Evolutionary conservation across 768 basidiomycete genomes (phyloP), one percentile per base, ranked within the genome.

Genomic region (Austroboletus eburneus): DNA sequence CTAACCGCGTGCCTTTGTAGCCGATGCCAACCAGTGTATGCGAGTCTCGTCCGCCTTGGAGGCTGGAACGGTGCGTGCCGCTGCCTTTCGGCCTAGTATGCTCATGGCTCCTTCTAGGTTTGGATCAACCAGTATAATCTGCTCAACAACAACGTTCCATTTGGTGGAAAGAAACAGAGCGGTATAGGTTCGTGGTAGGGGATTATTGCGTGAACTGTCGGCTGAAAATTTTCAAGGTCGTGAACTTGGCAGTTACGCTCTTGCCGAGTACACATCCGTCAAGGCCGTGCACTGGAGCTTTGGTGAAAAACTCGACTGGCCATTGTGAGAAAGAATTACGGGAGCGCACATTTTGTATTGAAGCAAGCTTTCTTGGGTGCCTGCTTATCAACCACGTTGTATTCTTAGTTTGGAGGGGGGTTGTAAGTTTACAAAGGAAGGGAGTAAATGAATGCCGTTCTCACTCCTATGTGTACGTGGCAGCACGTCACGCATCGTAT

Each of bases 111-210:
- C 18, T 18, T 44, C 21, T 27, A 88, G 85, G 85, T 91, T 34
- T 96, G 93, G 92, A 78, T 93, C 49, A 97, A 97, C 66, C 85
- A 91, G 59, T 94, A 92, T 69, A 87, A 85, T 59, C 34, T 87
- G 12, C 65, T 95, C 46, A 78, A 80, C 68, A 90, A 89, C 64
- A 91, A 94, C 49, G 85, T 92, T 37, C 95, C 95, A 2, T 97
- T 97, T 59, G 94, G 95, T 30, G 95, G 94, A 20, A 95, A 88
- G 73, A 95, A 94, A 69, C 86, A 90, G 63, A 89, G 87, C 35
- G 92, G 92, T 43, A 83, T 89, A 58, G 85, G 88, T 87, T 55
- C 48, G 56, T 43, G 8, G 1, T 30, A 7, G 3, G 13, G 20
- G 3, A 14, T 42, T 39, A 27, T 33, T n/a, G 32, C 18, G 17